Evolutionary conservation across 23 red algal species (phyloP), one percentile per base, ranked within the genome.

Genomic region (Chondrus crispus): DNA sequence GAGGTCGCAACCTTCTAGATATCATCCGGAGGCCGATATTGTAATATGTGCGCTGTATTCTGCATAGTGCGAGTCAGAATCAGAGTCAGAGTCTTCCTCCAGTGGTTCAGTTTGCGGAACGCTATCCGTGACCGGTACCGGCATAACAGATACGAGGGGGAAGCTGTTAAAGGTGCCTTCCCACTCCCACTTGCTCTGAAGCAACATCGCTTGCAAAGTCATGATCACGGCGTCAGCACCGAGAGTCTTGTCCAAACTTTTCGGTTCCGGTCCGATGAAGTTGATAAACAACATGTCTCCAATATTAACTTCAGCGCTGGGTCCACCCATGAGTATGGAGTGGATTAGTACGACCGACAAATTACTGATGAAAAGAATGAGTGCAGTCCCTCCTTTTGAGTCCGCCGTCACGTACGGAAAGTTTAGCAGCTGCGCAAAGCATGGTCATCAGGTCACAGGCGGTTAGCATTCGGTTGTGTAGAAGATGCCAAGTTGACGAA

Each of bases 211-310:
- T 43, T 92, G 89, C 28, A 92, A 33, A 11, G 62, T 47, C 48
- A 92, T 92, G 40, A 71, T 92, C 45, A 92, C 28, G 32, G 58
- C 3, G 41, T 92, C 89, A 45, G 84, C 76, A 62, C 51, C 74
- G 48, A 92, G 39, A 2, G 63, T 84, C 47, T 92, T 92, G 60
- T 47, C 36, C 19, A 92, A 62, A 39, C 45, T 73, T 36, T 63
- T 84, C 20, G 77, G 89, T 49, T 92, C 89, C 2, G 62, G 39
- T 9, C 89, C 89, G 52, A 92, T 92, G 37, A 92, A 92, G 46
- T 92, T 92, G 47, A 92, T 92, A 54, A 92, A 84, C 24, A 92
- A 50, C 89, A 92, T 92, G 22, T 84, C 24, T 24, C 89, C 89
- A 12, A 84, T 12, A 18, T 92, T 73, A 7, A 49, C 2, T 22